These are phyloP conservation scores for Neurospora sp. DNA, from an alignment of 495 filamentous ascomycete genomes.

Conservation along the genomic window DNA sequence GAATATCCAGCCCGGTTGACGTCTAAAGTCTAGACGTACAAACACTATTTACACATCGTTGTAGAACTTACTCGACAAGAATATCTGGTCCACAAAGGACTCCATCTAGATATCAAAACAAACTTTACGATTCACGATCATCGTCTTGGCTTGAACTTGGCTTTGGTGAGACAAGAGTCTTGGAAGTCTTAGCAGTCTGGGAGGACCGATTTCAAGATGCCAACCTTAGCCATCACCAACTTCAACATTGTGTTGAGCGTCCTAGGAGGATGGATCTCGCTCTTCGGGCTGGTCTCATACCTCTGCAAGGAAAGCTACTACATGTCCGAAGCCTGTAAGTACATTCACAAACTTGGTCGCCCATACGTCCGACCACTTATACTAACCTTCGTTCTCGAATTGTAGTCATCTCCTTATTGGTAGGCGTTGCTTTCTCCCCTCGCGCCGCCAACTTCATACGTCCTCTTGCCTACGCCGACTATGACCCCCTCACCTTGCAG, in stretches of 20 bases:
- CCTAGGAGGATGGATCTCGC: slow-evolving; percentile 76
- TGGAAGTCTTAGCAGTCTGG: not conserved
- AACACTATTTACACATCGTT: not conserved
- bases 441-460: slow-evolving; percentile 67
- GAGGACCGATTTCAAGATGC: slow-evolving; percentile 45
- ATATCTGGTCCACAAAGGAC: not conserved
- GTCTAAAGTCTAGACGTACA: not conserved
- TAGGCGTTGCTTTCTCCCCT: slow-evolving; percentile 69
- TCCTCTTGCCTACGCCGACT: slow-evolving; percentile 63
- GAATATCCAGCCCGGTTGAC: not conserved
- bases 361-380: not conserved
- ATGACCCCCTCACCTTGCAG: slow-evolving; percentile 35
- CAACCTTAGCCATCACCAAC: slow-evolving; percentile 64
- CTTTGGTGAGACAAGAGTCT: not conserved
- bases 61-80: not conserved
- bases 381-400: not conserved
- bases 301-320: slow-evolving; percentile 85
- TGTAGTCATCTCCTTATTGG: slow-evolving; percentile 71
- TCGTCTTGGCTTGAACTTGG: not conserved
- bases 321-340: slow-evolving; percentile 78
- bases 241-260: slow-evolving; percentile 84
- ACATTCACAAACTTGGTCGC: not conserved
- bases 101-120: slow-evolving; percentile 13
- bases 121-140: not conserved
- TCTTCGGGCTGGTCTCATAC: slow-evolving; percentile 85